Evolutionary conservation across 352 stramenopile species (phyloP), one percentile per base, ranked within the genome.

Genomic region (Phytophthora cactorum): DNA sequence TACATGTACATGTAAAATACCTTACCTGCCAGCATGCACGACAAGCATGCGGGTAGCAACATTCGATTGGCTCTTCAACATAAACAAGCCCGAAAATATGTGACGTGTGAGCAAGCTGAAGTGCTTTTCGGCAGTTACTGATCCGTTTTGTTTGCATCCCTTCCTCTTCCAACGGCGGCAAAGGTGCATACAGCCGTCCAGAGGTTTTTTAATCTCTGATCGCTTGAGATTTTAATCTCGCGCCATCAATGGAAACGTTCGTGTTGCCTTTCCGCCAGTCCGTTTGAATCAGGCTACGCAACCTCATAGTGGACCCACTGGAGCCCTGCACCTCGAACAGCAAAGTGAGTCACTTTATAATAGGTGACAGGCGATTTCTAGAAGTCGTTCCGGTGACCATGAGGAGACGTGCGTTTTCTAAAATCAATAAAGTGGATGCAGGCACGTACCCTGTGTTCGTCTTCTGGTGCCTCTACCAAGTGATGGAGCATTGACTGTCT

Each of bases 81-180:
- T 22, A 22, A 22, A 22, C 22, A 0, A 22, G 22, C 36, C 5
- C 36, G 5, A 43, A 43, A 50, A 49, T 50, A 12, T 60, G 53
- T 60, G 53, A 51, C 38, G 25, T 59, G 52, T 50, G 52, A 27
- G n/a, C 34, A 60, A 31, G 53, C 52, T 60, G 53, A 60, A 60
- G 53, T 60, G 36, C 3, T 32, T 11, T 28, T 10, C 3, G 4
- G 8, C 31, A 29, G 15, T 12, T 44, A 43, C 29, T 7, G 15
- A 22, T 50, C 8, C 25, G 52, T 51, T 51, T 41, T 32, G 22
- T 12, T 22, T 34, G 15, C 29, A 8, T 6, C 32, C 5, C 8
- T 5, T 43, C 36, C 36, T 1, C 7, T 50, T 39, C 41, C 39
- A 60, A 60, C 53, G 53, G 39, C 53, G 36, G 52, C 12, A 43